These are phyloP conservation scores for Sarocladiaceae sp. DNA, from an alignment of 2,329 filamentous ascomycete genomes.

Conservation along the genomic window DNA sequence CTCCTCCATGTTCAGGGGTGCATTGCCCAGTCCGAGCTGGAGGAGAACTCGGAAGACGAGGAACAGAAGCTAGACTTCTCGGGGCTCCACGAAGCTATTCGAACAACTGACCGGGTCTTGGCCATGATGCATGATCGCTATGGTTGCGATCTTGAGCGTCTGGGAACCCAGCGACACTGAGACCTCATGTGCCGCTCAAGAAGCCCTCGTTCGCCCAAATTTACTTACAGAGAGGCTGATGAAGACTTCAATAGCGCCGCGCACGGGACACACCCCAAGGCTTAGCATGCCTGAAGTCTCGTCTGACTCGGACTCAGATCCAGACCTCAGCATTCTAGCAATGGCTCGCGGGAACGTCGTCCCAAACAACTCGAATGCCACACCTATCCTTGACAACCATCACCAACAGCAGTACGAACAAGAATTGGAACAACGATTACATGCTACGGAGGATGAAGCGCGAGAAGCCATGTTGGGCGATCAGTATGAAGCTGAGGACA, in stretches of 20 bases:
- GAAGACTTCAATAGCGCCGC: slow-evolving; percentile 20
- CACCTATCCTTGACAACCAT: neutral
- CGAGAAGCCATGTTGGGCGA: slow-evolving; percentile 24
- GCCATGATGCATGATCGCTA: no score
- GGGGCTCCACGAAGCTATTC: neutral
- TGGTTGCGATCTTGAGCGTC: neutral
- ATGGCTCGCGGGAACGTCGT: slow-evolving; percentile 23
- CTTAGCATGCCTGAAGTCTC: slow-evolving; percentile 31
- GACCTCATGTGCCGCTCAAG: no score
- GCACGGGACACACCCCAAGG: slow-evolving; percentile 22
- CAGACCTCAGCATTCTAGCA: slow-evolving; percentile 31
- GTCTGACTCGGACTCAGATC: slow-evolving; percentile 31
- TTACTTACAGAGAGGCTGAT: no score
- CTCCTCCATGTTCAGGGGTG: no score
- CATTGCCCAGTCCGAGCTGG: no score
- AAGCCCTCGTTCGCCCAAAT: no score
- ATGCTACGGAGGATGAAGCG: slow-evolving; percentile 9
- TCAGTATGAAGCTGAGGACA: slow-evolving; percentile 27
- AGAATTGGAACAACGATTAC: slow-evolving; percentile 21
- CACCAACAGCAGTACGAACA: slow-evolving; percentile 22
- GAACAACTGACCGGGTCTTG: no score
- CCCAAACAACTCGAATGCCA: slow-evolving; percentile 1
- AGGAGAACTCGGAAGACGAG: neutral
- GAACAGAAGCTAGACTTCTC: neutral
- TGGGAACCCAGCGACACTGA: no score